Percentiles rank a stretch among this genome's conserved stretches.
phyloP scores from a whole-genome alignment of 441 rosid species.

The Lepidium campestre region DNA sequence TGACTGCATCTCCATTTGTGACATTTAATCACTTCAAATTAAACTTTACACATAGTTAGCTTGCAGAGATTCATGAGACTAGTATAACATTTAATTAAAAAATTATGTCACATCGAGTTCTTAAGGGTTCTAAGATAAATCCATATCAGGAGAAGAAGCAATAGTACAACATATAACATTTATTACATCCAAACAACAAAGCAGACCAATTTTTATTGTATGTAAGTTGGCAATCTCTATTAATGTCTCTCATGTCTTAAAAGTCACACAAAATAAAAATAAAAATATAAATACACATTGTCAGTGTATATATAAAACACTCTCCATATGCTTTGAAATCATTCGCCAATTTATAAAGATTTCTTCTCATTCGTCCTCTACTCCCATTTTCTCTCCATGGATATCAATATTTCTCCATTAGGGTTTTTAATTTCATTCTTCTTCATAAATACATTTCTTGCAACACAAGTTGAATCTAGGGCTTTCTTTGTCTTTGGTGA shows the following conservation, averaged over 20 bases:
- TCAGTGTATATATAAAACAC: constrained; percentile 9
- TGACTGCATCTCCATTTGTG: background rate
- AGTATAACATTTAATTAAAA: background rate
- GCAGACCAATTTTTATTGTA: constrained; percentile 8
- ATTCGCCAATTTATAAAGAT: background rate
- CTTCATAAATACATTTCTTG: constrained; percentile 10
- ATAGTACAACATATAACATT: constrained; percentile 13
- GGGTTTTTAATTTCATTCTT: constrained; percentile 20
- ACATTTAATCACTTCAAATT: background rate
- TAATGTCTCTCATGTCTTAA: constrained; percentile 16
- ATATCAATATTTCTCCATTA: constrained; percentile 7
- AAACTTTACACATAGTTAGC: background rate
- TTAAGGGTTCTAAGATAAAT: background rate
- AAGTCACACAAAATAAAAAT: background rate
- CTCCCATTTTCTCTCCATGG: background rate
- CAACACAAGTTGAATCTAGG: constrained; percentile 48
- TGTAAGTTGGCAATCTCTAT: constrained; percentile 17
- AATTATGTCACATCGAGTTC: background rate
- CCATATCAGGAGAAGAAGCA: constrained; percentile 8
- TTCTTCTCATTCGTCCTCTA: constrained; percentile 5
- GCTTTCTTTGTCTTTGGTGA: constrained; percentile 98
- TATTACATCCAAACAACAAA: constrained; percentile 29
- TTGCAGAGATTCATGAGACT: background rate
- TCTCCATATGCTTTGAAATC: constrained; percentile 11
- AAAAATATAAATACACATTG: background rate